phyloP scores from a whole-genome alignment of 176 grass and related monocot species.

The Oryza australiensis region DNA sequence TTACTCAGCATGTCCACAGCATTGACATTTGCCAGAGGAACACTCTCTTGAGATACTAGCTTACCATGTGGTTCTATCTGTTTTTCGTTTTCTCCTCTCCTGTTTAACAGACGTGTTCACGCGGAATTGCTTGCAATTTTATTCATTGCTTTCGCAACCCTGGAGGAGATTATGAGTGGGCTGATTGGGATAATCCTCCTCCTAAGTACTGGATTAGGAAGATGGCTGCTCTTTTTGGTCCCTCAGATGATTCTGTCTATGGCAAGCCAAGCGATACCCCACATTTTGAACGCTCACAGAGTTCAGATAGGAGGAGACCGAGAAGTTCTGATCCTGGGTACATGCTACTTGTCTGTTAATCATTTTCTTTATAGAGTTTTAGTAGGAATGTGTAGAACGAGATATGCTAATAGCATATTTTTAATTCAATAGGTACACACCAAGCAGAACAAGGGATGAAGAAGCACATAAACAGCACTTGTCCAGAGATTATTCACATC shows the following conservation, averaged over 20 bases:
- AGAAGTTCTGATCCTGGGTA: conserved; percentile 53
- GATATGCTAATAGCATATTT: conserved; percentile 13
- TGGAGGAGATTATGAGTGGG: conserved; percentile 97
- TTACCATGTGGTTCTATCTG: conserved; percentile 24
- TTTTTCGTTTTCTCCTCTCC: conserved; percentile 21
- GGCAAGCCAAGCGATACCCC: conserved; percentile 38
- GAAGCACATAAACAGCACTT: conserved; percentile 17
- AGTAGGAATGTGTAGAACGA: not conserved
- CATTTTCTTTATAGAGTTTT: conserved; percentile 26
- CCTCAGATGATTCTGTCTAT: conserved; percentile 50
- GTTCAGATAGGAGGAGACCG: conserved; percentile 49
- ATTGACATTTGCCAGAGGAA: conserved; percentile 23
- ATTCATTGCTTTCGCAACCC: conserved; percentile 95
- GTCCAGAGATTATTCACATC: conserved; percentile 47
- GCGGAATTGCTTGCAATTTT: conserved; percentile 85
- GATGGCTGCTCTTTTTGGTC: conserved; percentile 88
- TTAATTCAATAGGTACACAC: conserved; percentile 43
- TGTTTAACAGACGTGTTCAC: conserved; percentile 83
- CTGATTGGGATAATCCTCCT: conserved; percentile 87
- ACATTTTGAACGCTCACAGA: conserved; percentile 38
- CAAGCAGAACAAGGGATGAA: conserved; percentile 41
- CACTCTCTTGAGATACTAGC: not conserved
- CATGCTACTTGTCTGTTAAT: conserved; percentile 26
- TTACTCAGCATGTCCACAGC: not conserved
- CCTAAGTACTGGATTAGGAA: conserved; percentile 85